Evolutionary conservation across 352 stramenopile species (phyloP).

Genomic region (Pilasporangium apinafurcum): DNA sequence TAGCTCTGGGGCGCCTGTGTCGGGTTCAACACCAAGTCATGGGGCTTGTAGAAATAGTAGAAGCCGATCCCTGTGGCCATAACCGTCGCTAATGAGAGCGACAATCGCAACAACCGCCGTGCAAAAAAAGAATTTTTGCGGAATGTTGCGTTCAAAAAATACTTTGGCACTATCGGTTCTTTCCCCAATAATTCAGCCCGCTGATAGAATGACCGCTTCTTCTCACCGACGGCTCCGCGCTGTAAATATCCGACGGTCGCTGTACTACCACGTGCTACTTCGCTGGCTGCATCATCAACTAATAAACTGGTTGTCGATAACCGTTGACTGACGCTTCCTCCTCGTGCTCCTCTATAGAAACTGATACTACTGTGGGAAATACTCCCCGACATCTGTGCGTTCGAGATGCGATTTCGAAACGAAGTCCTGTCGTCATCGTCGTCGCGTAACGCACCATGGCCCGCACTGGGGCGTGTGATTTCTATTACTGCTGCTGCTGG

Average conservation of each 20-base stretch:
- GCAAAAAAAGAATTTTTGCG: constrained; percentile 81
- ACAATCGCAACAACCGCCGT: constrained; percentile 39
- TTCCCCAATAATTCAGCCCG: constrained; percentile 28
- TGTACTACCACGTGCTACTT: constrained; percentile 1
- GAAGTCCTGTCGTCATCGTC: constrained; percentile 5
- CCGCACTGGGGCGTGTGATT: background rate
- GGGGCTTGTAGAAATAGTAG: constrained; percentile 68
- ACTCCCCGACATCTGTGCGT: constrained; percentile 5
- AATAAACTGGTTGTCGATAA: constrained; percentile 1
- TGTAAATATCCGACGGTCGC: background rate
- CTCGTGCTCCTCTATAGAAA: background rate
- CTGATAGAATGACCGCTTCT: constrained; percentile 55
- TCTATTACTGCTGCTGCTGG: too few relatives aligned
- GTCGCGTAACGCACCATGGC: constrained; percentile 9
- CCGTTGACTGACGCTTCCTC: background rate
- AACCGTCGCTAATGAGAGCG: constrained; percentile 25
- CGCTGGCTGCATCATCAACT: background rate
- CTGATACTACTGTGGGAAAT: background rate
- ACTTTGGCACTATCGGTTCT: constrained; percentile 42
- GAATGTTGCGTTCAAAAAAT: constrained; percentile 54
- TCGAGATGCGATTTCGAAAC: constrained; percentile 1
- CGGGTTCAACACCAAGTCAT: constrained; percentile 33
- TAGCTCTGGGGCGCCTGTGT: constrained; percentile 10
- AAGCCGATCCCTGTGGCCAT: constrained; percentile 41
- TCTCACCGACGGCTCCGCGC: constrained; percentile 12